A percentile compares a stretch with the other conserved stretches of the same genome.
Evolutionary conservation across 495 filamentous ascomycete genomes (phyloP).

Genomic region (Penicillium simplicissimum): DNA sequence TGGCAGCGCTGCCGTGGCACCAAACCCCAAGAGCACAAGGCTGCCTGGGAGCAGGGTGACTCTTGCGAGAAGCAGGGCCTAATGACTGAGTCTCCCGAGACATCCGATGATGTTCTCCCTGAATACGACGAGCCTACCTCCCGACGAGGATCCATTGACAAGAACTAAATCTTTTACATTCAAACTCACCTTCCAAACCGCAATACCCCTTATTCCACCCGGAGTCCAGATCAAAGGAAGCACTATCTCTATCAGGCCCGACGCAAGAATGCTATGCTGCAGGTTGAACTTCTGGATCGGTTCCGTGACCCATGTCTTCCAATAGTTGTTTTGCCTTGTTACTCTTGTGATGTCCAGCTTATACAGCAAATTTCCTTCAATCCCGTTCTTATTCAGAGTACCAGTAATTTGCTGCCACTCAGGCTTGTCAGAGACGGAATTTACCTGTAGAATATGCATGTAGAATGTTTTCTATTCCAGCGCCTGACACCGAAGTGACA

Average conservation of each 20-base stretch:
- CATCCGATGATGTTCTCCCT: slow-evolving; percentile 37
- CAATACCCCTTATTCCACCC: neutral
- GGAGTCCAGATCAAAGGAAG: neutral
- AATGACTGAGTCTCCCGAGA: slow-evolving; percentile 37
- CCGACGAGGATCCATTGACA: slow-evolving; percentile 27
- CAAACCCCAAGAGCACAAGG: slow-evolving; percentile 29
- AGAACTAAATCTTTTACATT: slow-evolving; percentile 26
- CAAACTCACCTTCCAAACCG: neutral
- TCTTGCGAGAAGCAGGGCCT: slow-evolving; percentile 45
- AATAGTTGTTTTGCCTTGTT: slow-evolving; percentile 14
- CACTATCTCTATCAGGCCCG: neutral
- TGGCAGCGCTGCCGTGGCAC: slow-evolving; percentile 49
- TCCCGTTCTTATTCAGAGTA: slow-evolving; percentile 6
- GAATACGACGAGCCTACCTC: slow-evolving; percentile 29
- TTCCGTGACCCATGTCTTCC: slow-evolving; percentile 10
- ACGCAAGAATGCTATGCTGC: neutral
- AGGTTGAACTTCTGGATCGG: neutral
- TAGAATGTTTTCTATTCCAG: neutral
- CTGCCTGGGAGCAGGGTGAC: slow-evolving; percentile 38
- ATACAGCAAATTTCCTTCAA: slow-evolving; percentile 27
- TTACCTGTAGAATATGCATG: no score
- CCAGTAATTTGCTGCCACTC: neutral
- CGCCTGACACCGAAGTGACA: neutral
- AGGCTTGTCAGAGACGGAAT: no score
- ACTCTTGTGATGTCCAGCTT: slow-evolving; percentile 21